Conservation (phyloP, 1,284 basidiomycete genomes). For the Hymenochaete sp. region DNA sequence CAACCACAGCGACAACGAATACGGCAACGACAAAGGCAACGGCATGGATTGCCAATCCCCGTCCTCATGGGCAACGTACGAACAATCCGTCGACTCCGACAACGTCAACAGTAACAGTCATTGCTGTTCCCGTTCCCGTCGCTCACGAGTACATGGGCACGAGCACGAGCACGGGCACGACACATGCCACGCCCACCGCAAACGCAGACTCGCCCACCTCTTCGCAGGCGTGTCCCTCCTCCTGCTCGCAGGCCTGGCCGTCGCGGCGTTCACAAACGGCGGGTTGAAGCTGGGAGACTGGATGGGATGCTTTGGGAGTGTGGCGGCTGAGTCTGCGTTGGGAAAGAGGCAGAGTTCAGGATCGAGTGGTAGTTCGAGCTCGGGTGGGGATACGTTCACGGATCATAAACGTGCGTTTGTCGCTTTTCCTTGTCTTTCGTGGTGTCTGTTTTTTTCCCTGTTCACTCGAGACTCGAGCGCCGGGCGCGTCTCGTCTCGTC, state of each 20-base stretch:
- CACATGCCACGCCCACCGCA: conserved; percentile 8
- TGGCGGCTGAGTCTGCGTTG: neutral
- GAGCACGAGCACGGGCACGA: conserved; percentile 1
- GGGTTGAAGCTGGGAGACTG: conserved; percentile 4
- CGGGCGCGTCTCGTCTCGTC: too few species aligned
- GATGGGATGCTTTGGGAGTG: conserved; percentile 9
- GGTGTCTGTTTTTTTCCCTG: neutral
- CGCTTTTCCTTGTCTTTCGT: too few species aligned
- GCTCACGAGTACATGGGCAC: neutral
- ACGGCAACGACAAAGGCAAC: neutral
- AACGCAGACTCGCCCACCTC: conserved; percentile 7
- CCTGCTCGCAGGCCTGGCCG: neutral
- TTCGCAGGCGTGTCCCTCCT: conserved; percentile 4
- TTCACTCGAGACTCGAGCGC: neutral
- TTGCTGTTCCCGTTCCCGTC: neutral
- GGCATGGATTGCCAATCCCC: too few species aligned
- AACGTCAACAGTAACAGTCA: neutral
- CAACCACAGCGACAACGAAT: neutral
- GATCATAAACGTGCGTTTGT: conserved; percentile 15
- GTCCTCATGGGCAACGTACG: too few species aligned
- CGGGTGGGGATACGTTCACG: conserved; percentile 8
- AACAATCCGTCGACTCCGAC: too few species aligned
- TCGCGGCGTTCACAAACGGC: neutral
- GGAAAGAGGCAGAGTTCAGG: conserved; percentile 6
- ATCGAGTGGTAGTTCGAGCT: neutral